Percentiles rank a stretch among this genome's conserved stretches.
These are phyloP conservation scores for Trypanosoma caninum DNA, from an alignment of 208 protist species.

Conservation along the genomic window DNA sequence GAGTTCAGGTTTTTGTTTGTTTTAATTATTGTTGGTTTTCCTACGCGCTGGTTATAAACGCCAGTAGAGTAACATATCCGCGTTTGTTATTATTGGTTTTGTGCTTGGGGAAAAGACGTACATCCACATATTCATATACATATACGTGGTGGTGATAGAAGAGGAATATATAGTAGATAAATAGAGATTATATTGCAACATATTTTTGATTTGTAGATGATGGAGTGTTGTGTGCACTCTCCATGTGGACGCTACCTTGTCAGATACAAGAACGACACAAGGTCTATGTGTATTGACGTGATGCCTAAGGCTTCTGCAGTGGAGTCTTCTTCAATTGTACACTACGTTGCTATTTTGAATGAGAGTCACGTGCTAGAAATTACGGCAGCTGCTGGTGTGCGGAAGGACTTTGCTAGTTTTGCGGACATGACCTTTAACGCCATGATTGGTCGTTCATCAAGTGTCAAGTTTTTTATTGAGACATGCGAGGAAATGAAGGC, in stretches of 20 bases:
- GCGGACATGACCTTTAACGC: slow-evolving; percentile 75
- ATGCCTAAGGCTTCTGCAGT: slow-evolving; percentile 19
- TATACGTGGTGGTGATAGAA: not conserved
- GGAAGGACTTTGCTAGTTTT: slow-evolving; percentile 66
- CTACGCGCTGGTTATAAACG: no score
- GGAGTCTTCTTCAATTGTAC: slow-evolving; percentile 8
- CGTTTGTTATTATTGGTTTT: no score
- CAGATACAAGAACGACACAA: slow-evolving; percentile 34
- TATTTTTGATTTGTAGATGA: not conserved
- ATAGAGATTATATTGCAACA: not conserved
- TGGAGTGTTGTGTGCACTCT: slow-evolving; percentile 71
- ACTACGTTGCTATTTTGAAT: slow-evolving; percentile 21
- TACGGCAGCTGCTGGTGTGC: slow-evolving; percentile 64
- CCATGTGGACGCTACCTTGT: slow-evolving; percentile 73
- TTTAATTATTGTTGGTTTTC: no score
- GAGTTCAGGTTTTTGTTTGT: no score
- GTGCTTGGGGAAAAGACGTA: no score
- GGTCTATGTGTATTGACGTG: slow-evolving; percentile 31
- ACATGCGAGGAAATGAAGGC: slow-evolving; percentile 66
- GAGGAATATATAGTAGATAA: not conserved
- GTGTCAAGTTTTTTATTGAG: slow-evolving; percentile 75
- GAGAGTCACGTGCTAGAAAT: slow-evolving; percentile 51
- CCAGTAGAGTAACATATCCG: no score
- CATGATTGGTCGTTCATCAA: slow-evolving; percentile 57
- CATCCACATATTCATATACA: no score